Evolutionary conservation across 441 rosid genomes (phyloP).

Genomic region (Erodium chrysanthum): DNA sequence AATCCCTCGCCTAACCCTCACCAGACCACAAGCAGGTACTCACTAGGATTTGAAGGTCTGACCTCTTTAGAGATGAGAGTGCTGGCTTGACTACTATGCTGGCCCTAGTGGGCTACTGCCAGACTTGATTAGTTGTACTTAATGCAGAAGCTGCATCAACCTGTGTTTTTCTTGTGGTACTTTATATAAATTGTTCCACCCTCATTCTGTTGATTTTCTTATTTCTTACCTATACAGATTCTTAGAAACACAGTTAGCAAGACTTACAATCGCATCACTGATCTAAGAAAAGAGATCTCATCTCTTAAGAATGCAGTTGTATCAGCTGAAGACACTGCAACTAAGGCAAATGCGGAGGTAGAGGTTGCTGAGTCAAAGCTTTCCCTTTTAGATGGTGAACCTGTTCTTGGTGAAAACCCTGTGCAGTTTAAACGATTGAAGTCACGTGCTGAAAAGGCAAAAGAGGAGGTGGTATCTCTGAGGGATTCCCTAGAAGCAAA

Average conservation of each 20-base stretch:
- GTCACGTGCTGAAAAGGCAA: slow-evolving; percentile 53
- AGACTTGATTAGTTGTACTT: no score
- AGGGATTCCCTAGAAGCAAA: slow-evolving; percentile 72
- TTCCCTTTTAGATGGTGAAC: slow-evolving; percentile 74
- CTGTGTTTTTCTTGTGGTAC: no score
- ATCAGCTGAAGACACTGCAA: slow-evolving; percentile 65
- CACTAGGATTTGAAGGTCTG: no score
- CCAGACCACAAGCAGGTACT: no score
- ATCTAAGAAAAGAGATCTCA: slow-evolving; percentile 76
- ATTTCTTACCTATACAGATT: slow-evolving; percentile 30
- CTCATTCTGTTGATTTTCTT: no score
- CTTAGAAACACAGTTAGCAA: slow-evolving; percentile 89
- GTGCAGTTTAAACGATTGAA: slow-evolving; percentile 68
- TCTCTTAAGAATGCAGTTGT: slow-evolving; percentile 53
- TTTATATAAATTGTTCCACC: no score
- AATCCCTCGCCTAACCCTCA: no score
- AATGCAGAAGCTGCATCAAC: no score
- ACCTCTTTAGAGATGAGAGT: no score
- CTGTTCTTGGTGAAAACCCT: slow-evolving; percentile 86
- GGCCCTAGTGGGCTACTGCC: no score
- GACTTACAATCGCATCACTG: slow-evolving; percentile 78
- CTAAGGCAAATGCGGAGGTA: slow-evolving; percentile 59
- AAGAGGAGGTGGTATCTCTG: slow-evolving; percentile 52
- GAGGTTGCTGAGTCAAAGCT: slow-evolving; percentile 82
- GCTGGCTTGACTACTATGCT: no score